Base-by-base conservation (phyloP, 2,329 filamentous ascomycete genomes). In the Arthrobotrys sphaeroides region DNA sequence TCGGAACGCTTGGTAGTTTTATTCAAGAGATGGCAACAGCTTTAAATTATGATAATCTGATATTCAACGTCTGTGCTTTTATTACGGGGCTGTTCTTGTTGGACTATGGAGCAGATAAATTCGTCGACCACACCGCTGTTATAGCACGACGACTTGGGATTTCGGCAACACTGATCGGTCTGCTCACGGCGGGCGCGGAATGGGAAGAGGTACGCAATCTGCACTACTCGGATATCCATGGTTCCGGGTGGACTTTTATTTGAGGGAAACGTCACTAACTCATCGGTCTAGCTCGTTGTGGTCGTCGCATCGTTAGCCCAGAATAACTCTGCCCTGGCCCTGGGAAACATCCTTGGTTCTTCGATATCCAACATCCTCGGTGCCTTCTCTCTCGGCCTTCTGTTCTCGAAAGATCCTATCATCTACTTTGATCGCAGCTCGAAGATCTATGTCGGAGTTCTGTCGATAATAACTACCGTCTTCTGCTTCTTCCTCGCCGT, bases 331-430 rank as follows among this genome's bases (percentile, higher is more conserved):
- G 83, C 85, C 0, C 81, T 87, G 5, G 86, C 86, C 7, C 78
- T 87, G 0, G 86, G 86, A n/a, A 88, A 87, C 73, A 82, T 87
- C 55, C 79, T 87, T 73, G 86, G 86, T n/a, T 86, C 85, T 16
- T 82, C 83, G 36, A 85, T 88, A 49, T 87, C 86, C 57, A 87
- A 87, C 65, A 86, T 87, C 59, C 82, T 87, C 1, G 86, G 86
- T 13, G 86, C 86, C 10, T 88, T 88, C 78, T 86, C 85, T 0
- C 81, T 88, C 0, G 86, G 85, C 3, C 81, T 88, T 0, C 78
- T 87, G 2, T 85, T 83, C 77, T 81, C 83, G 68, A 79, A 80
- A 5, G 72, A 77, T 5, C 77, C 77, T 0, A 60, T 73, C 0
- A 79, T 83, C 9, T 51, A 70, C 0, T 87, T 87, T 70, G 86